phyloP scores from a whole-genome alignment of 495 filamentous ascomycete species.

The Pyronema domesticum region DNA sequence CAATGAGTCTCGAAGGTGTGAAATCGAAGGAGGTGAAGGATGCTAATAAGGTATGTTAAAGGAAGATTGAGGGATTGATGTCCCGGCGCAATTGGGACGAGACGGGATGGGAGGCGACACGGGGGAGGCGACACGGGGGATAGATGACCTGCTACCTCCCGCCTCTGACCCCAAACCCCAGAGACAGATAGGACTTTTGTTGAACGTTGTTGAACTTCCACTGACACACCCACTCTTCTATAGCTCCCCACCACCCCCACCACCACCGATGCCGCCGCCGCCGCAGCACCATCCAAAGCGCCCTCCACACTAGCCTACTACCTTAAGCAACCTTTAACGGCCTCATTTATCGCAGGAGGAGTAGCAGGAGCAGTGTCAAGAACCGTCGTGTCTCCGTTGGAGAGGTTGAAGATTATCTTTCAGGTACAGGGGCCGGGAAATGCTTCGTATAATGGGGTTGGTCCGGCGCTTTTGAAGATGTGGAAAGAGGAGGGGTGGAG shows the following conservation, averaged over 20 bases:
- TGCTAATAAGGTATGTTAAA: too few relatives aligned
- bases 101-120: too few relatives aligned
- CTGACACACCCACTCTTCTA: not conserved
- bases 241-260: not conserved
- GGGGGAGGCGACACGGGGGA: not conserved
- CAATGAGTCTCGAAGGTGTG: too few relatives aligned
- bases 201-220: not conserved
- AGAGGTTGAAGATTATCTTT: constrained; percentile 91
- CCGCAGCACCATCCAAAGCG: constrained; percentile 7
- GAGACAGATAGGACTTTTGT: not conserved
- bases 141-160: not conserved
- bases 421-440: constrained; percentile 86
- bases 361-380: constrained; percentile 92
- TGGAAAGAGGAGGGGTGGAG: constrained; percentile 90
- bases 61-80: not conserved
- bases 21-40: too few relatives aligned
- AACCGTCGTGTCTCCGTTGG: constrained; percentile 88
- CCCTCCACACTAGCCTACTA: constrained; percentile 29
- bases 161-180: not conserved
- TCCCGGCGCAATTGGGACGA: constrained; percentile 10
- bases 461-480: constrained; percentile 81
- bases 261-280: not conserved
- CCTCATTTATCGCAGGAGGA: constrained; percentile 90
- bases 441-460: constrained; percentile 81
- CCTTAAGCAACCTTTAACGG: constrained; percentile 60